Percentiles rank a stretch among this genome's conserved stretches.
These are phyloP conservation scores for Akanthomyces lecanii DNA, from an alignment of 2,329 filamentous ascomycete genomes.

Conservation along the genomic window DNA sequence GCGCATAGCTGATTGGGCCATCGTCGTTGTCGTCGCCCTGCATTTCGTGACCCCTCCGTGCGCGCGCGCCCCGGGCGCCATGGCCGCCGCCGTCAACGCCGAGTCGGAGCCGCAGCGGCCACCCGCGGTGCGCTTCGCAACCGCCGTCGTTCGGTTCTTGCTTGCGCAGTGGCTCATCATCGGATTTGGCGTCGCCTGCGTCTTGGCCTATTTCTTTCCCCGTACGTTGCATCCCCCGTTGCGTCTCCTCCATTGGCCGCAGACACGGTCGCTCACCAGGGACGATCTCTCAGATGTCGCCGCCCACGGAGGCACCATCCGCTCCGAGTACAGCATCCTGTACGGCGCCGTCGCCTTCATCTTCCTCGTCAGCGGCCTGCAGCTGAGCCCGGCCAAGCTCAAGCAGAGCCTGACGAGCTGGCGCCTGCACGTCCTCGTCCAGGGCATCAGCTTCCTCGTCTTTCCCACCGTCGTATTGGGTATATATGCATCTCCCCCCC, in stretches of 20 bases:
- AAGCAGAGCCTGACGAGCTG: slow-evolving; percentile 59
- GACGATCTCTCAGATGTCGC: slow-evolving; percentile 48
- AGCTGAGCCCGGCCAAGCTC: slow-evolving; percentile 59
- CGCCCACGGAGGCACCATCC: slow-evolving; percentile 56
- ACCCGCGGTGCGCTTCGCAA: background rate
- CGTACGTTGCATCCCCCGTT: slow-evolving; percentile 27
- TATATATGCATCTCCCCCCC: slow-evolving; percentile 20
- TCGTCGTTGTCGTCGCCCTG: too few species aligned
- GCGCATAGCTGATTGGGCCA: background rate
- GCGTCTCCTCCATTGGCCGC: background rate
- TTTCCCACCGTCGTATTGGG: slow-evolving; percentile 60
- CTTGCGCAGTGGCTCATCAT: slow-evolving; percentile 62
- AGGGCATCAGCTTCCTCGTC: slow-evolving; percentile 62
- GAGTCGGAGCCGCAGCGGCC: background rate
- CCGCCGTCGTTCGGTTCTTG: slow-evolving; percentile 31
- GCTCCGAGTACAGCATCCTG: slow-evolving; percentile 55
- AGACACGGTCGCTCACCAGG: background rate
- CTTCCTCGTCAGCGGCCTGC: slow-evolving; percentile 67
- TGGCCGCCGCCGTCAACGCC: background rate
- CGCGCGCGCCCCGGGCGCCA: background rate
- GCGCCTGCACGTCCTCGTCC: slow-evolving; percentile 64
- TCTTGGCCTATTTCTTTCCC: slow-evolving; percentile 43
- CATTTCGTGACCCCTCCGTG: background rate
- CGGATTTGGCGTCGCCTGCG: slow-evolving; percentile 51
- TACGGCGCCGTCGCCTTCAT: slow-evolving; percentile 67